Conservation (phyloP, 306 rosid genomes). For the Canavalia ensiformis region DNA sequence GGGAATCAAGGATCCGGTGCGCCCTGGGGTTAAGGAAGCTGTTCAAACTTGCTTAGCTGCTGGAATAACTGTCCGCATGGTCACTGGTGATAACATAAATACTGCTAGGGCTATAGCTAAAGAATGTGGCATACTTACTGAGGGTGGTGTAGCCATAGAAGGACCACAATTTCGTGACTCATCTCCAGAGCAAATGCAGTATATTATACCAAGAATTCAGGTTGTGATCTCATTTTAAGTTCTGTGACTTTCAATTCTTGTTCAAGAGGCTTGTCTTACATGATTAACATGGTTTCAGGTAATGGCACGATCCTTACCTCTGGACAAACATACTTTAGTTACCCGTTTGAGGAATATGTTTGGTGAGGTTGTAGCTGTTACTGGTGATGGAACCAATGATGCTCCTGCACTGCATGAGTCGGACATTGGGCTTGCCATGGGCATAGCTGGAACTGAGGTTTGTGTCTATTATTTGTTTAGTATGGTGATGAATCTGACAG, state of each 20-base stretch:
- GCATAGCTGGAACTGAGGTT: slow-evolving; percentile 97
- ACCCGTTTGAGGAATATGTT: slow-evolving; percentile 68
- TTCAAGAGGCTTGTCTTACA: slow-evolving; percentile 29
- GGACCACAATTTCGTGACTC: slow-evolving; percentile 73
- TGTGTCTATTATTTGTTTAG: slow-evolving; percentile 34
- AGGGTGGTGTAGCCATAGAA: slow-evolving; percentile 79
- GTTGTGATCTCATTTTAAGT: slow-evolving; percentile 51
- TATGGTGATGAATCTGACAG: slow-evolving; percentile 33
- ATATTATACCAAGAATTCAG: slow-evolving; percentile 81
- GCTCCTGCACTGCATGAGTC: slow-evolving; percentile 97
- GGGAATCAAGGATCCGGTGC: slow-evolving; percentile 96
- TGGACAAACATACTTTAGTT: slow-evolving; percentile 83
- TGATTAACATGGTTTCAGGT: slow-evolving; percentile 69
- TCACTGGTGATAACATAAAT: slow-evolving; percentile 91
- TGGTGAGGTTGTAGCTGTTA: slow-evolving; percentile 92
- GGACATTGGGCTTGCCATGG: slow-evolving; percentile 98
- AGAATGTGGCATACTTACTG: slow-evolving; percentile 93
- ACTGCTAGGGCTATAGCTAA: slow-evolving; percentile 90
- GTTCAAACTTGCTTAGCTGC: slow-evolving; percentile 84
- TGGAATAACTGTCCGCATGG: slow-evolving; percentile 94
- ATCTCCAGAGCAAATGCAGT: slow-evolving; percentile 67
- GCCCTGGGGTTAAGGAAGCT: slow-evolving; percentile 88
- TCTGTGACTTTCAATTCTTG: slow-evolving; percentile 33
- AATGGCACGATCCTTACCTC: slow-evolving; percentile 89
- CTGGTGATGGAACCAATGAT: slow-evolving; percentile 96